These are phyloP conservation scores for Lichtheimia ornata DNA, from an alignment of 371 early-diverging fungal genomes.

Conservation along the genomic window DNA sequence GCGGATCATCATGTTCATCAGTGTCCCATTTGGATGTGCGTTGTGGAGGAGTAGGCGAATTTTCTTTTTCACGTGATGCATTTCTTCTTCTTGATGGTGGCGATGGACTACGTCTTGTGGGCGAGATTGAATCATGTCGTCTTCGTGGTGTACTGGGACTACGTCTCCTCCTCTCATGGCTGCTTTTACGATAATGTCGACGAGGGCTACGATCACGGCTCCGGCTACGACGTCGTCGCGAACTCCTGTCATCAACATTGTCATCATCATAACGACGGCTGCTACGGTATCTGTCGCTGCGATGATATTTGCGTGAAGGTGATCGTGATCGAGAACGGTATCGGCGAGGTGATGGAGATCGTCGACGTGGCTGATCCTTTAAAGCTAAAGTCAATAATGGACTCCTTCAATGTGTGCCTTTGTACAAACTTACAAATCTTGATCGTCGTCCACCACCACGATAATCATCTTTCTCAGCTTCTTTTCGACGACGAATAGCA, in stretches of 20 bases:
- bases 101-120: neutral
- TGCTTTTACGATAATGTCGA: conserved; percentile 7
- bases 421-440: conserved; percentile 18
- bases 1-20: no score
- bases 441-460: conserved; percentile 14
- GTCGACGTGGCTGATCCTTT: neutral
- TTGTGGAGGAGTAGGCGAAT: no score
- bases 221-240: conserved; percentile 9
- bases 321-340: conserved; percentile 27
- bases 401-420: no score
- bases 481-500: conserved; percentile 34
- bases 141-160: conserved; percentile 24
- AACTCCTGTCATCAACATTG: neutral
- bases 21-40: no score
- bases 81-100: no score
- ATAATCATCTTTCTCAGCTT: conserved; percentile 15
- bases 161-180: conserved; percentile 22
- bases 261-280: conserved; percentile 6
- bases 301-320: conserved; percentile 20
- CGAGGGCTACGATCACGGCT: conserved; percentile 2
- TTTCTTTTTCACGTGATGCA: no score
- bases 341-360: conserved; percentile 14
- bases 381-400: no score
- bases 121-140: neutral
- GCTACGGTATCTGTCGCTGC: neutral